These are phyloP conservation scores for Anacardium occidentale DNA, from an alignment of 345 rosid species.

Conservation along the genomic window DNA sequence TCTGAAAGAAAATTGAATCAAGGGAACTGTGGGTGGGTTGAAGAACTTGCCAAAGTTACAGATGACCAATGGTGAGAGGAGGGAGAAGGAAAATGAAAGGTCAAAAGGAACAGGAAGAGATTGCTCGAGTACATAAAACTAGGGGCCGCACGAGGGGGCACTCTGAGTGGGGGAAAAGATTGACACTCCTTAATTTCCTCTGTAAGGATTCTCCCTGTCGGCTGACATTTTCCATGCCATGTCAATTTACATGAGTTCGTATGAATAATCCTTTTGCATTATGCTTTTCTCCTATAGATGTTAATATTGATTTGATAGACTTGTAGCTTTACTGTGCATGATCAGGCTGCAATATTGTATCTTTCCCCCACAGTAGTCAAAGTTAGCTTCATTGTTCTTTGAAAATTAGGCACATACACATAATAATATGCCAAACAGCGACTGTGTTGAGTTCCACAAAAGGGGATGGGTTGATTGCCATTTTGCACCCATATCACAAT, in stretches of 20 bases:
- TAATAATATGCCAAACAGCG: background rate
- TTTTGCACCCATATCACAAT: too few species aligned
- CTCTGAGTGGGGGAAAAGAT: constrained; percentile 8
- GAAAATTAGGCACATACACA: background rate
- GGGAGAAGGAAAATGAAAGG: background rate
- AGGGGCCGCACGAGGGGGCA: constrained; percentile 45
- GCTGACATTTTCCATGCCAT: constrained; percentile 22
- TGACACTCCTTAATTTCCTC: constrained; percentile 4
- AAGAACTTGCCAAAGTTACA: too few species aligned
- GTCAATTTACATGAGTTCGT: too few species aligned
- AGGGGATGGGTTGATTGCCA: too few species aligned
- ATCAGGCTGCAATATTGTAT: background rate
- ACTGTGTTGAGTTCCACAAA: too few species aligned
- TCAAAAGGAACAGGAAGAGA: background rate
- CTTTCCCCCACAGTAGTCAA: background rate
- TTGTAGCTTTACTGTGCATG: background rate
- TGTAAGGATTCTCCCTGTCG: constrained; percentile 47
- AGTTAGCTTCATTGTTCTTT: constrained; percentile 10
- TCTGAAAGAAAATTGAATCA: too few species aligned
- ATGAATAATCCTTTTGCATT: background rate
- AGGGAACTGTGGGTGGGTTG: too few species aligned
- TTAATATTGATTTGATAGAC: too few species aligned
- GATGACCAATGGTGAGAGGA: too few species aligned
- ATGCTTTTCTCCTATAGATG: background rate
- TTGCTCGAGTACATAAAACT: background rate